phyloP scores from a whole-genome alignment of 805 yeast species.

The Metschnikowia shivogae region DNA sequence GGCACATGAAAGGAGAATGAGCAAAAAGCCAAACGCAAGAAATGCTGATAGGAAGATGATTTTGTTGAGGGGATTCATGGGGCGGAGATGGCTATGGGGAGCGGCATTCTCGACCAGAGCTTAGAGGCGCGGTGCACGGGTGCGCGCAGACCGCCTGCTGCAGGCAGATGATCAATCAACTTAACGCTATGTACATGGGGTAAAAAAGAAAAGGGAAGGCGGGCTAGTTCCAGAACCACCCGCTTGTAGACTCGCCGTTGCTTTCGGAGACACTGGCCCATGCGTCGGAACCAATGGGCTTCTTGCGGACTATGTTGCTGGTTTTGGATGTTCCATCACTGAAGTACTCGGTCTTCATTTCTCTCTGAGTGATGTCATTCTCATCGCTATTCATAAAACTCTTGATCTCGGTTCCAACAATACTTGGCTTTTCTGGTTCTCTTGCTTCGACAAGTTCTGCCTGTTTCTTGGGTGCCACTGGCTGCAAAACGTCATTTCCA shows the following conservation, averaged over 20 bases:
- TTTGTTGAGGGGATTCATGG: constrained; percentile 44
- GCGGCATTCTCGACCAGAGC: neutral
- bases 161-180: neutral
- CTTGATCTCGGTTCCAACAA: constrained; percentile 28
- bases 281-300: constrained; percentile 30
- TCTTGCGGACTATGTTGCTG: constrained; percentile 27
- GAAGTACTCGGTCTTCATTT: constrained; percentile 30
- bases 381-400: constrained; percentile 25
- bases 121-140: constrained; percentile 1
- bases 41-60: constrained; percentile 45
- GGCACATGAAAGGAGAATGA: constrained; percentile 43
- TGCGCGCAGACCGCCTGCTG: neutral
- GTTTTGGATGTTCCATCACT: constrained; percentile 36
- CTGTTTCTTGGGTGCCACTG: neutral
- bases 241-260: constrained; percentile 14
- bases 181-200: neutral
- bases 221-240: constrained; percentile 24
- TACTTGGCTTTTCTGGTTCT: constrained; percentile 2
- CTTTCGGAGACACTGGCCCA: constrained; percentile 32
- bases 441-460: neutral
- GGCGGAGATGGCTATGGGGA: neutral
- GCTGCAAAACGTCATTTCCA: constrained; percentile 1
- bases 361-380: constrained; percentile 28
- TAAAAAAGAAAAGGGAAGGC: neutral
- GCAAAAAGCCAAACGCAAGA: constrained; percentile 42